phyloP scores from a whole-genome alignment of 1,284 basidiomycete genomes.

The Singerocomus inundabilis region DNA sequence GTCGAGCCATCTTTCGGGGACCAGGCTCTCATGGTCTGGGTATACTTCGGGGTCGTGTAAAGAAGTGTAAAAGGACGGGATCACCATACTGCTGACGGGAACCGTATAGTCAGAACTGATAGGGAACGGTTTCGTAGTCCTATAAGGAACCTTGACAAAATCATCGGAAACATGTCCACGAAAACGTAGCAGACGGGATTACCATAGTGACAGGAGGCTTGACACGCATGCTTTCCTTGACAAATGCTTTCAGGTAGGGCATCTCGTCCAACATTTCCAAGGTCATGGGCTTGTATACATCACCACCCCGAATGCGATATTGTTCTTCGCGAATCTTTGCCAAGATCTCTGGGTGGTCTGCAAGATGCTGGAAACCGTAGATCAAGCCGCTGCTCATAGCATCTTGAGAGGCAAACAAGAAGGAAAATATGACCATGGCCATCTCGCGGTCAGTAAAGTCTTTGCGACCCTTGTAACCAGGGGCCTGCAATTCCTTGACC shows the following conservation, averaged over 20 bases:
- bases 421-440: slow-evolving; percentile 93
- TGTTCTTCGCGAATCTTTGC: slow-evolving; percentile 93
- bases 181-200: slow-evolving; percentile 21
- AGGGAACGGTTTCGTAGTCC: slow-evolving; percentile 86
- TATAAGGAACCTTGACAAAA: slow-evolving; percentile 81
- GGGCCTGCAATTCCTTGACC: slow-evolving; percentile 75
- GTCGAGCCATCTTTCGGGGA: slow-evolving; percentile 93
- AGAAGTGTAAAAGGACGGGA: slow-evolving; percentile 95
- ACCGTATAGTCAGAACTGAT: slow-evolving; percentile 90
- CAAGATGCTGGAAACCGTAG: slow-evolving; percentile 94
- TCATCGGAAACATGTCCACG: slow-evolving; percentile 5
- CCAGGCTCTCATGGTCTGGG: slow-evolving; percentile 82
- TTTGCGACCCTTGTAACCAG: slow-evolving; percentile 72
- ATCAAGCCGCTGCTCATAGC: slow-evolving; percentile 95
- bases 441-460: slow-evolving; percentile 96
- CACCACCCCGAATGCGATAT: slow-evolving; percentile 76
- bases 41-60: slow-evolving; percentile 89
- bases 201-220: slow-evolving; percentile 95
- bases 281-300: slow-evolving; percentile 79
- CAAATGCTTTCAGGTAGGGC: slow-evolving; percentile 88
- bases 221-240: slow-evolving; percentile 90
- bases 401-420: slow-evolving; percentile 97
- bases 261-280: slow-evolving; percentile 91
- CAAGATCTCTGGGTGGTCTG: slow-evolving; percentile 88
- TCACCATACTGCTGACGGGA: slow-evolving; percentile 90